phyloP scores from a whole-genome alignment of 192 early-diverging fungal genomes.

The Chytriomyces sp. region DNA sequence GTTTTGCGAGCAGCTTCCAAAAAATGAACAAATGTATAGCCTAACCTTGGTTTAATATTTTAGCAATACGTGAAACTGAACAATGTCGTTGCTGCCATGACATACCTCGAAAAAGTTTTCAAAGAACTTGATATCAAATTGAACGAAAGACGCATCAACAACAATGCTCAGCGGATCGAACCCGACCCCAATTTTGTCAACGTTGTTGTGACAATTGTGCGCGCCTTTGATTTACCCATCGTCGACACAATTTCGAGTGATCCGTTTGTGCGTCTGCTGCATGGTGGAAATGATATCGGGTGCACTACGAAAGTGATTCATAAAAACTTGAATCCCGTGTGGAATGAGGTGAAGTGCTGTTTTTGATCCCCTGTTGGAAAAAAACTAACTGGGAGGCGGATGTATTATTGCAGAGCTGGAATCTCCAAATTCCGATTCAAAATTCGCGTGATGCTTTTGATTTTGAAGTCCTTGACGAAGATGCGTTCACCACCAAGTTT shows the following conservation, averaged over 20 bases:
- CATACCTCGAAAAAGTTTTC: slow-evolving; percentile 44
- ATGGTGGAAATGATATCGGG: slow-evolving; percentile 23
- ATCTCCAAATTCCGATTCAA: slow-evolving; percentile 33
- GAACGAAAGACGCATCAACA: slow-evolving; percentile 28
- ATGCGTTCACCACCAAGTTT: slow-evolving; percentile 10
- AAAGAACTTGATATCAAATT: slow-evolving; percentile 24
- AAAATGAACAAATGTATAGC: neutral
- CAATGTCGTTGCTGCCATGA: slow-evolving; percentile 53
- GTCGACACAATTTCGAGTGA: slow-evolving; percentile 48
- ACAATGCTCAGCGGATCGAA: slow-evolving; percentile 33
- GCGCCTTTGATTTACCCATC: slow-evolving; percentile 42
- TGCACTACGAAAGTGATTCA: slow-evolving; percentile 21
- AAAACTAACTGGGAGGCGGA: too few relatives aligned
- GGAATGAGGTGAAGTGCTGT: slow-evolving; percentile 43
- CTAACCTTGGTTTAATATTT: neutral
- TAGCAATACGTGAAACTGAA: slow-evolving; percentile 57
- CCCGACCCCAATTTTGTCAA: slow-evolving; percentile 19
- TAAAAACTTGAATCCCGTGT: slow-evolving; percentile 53
- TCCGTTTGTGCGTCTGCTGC: slow-evolving; percentile 44
- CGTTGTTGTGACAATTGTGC: slow-evolving; percentile 43
- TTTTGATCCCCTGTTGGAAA: neutral
- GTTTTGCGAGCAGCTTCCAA: neutral
- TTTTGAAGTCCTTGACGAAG: slow-evolving; percentile 47
- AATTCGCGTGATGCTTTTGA: slow-evolving; percentile 38
- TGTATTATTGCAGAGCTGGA: too few relatives aligned